Base-by-base conservation (phyloP, 768 basidiomycete genomes). In the Gyrodon lividus region DNA sequence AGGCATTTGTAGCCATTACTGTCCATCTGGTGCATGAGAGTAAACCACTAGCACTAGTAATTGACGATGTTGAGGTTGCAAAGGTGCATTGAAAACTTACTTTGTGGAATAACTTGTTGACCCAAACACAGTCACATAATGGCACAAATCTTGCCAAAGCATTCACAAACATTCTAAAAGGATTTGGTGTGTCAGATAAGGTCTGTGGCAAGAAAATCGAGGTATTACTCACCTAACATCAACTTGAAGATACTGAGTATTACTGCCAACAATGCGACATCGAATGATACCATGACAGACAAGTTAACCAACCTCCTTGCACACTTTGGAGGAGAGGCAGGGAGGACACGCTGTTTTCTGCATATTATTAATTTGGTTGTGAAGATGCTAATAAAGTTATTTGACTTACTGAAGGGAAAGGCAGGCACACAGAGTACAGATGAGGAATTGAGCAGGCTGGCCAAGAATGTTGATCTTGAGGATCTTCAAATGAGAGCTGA, bases 1-100 rank as follows among this genome's bases (percentile, higher is more conserved):
- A 52, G 0, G 64, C 66, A 1, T 70, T 62, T 38, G 49, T 70
- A 10, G 69, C 59, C 0, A 50, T 67, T 41, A 61, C 60, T 0
- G 63, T 70, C 1, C 67, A 69, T 31, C 56, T 66, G 4, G 48
- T 62, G 10, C 31, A 63, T 10, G 26, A 68, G 1, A 68, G 69
- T 0, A 9, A 51, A 4, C 57, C 54, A 0, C 28, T 69, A 4
- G 10, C 28, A 0, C 39, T 72, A 14, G 23, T 65, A 2, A 39
- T 74, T 2, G 72, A 73, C 49, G 33, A 71, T 1, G 54, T 68
- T 10, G 68, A 72, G 45, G 66, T 72, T 4, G 43, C 61, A 1
- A 17, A 2, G 64, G 30, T 30, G 30, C 30, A 30, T 30, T 30
- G 30, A 30, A 30, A 8, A 30, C 30, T 30, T 30, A 30, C 30